A percentile compares a stretch with the other conserved stretches of the same genome.
Evolutionary conservation across 345 rosid species (phyloP).

Genomic region (Salix dunnii): DNA sequence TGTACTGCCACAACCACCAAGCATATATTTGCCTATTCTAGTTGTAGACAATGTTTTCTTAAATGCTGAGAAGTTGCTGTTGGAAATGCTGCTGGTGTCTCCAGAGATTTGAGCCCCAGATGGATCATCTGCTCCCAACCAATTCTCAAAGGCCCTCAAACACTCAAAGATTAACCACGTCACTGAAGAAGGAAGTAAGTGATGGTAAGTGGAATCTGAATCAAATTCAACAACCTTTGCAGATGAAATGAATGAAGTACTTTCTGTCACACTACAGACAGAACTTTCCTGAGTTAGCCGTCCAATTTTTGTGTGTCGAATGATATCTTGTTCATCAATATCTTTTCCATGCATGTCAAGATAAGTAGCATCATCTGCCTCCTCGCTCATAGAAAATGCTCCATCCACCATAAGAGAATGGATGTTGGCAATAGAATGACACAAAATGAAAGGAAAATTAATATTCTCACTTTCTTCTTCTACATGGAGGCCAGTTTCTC

Average conservation of each 20-base stretch:
- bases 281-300: slow-evolving; percentile 70
- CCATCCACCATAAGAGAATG: slow-evolving; percentile 76
- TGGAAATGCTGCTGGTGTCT: slow-evolving; percentile 31
- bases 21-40: slow-evolving; percentile 49
- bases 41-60: slow-evolving; percentile 54
- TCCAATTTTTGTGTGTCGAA: slow-evolving; percentile 83
- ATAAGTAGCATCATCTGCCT: slow-evolving; percentile 30
- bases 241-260: slow-evolving; percentile 33
- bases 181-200: slow-evolving; percentile 52
- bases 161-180: slow-evolving; percentile 64
- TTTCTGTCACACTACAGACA: slow-evolving; percentile 52
- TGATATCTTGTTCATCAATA: slow-evolving; percentile 49
- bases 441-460: slow-evolving; percentile 57
- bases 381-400: slow-evolving; percentile 55
- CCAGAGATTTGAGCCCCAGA: slow-evolving; percentile 35
- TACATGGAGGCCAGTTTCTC: slow-evolving; percentile 72
- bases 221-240: slow-evolving; percentile 38
- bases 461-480: slow-evolving; percentile 70
- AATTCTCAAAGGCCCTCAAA: slow-evolving; percentile 63
- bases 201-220: slow-evolving; percentile 25
- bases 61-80: slow-evolving; percentile 47
- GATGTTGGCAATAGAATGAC: slow-evolving; percentile 57
- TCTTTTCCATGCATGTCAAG: slow-evolving; percentile 27
- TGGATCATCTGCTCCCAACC: slow-evolving; percentile 53
- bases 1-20: slow-evolving; percentile 50